phyloP scores from a whole-genome alignment of 2,329 filamentous ascomycete species.

The Chaetomium olivaceum region DNA sequence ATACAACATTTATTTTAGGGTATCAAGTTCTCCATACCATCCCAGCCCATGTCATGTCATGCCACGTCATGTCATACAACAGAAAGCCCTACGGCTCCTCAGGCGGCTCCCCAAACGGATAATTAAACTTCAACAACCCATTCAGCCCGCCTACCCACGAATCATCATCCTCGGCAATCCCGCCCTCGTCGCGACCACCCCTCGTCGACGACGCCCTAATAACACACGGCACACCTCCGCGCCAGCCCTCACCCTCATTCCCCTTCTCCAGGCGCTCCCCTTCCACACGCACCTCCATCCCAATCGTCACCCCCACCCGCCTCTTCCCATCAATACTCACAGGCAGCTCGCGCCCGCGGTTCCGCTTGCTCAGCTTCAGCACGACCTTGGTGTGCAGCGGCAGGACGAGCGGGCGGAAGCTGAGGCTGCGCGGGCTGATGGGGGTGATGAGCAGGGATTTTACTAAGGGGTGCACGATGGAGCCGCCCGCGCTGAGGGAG shows the following conservation, averaged over 20 bases:
- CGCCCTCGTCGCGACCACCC: constrained; percentile 42
- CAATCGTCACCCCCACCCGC: constrained; percentile 66
- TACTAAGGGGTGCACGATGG: constrained; percentile 91
- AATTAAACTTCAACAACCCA: constrained; percentile 92
- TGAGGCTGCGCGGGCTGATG: constrained; percentile 88
- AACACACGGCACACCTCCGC: constrained; percentile 87
- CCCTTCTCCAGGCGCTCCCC: constrained; percentile 72
- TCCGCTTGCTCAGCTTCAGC: constrained; percentile 77
- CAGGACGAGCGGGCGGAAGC: constrained; percentile 86
- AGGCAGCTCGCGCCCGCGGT: constrained; percentile 73
- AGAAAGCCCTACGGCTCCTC: constrained; percentile 21
- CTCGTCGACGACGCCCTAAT: constrained; percentile 62
- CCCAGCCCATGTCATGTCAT: background rate
- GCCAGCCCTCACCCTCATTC: constrained; percentile 47
- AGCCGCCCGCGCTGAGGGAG: constrained; percentile 86
- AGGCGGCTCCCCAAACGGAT: constrained; percentile 77
- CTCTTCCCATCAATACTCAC: constrained; percentile 78
- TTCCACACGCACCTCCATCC: constrained; percentile 84
- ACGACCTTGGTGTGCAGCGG: constrained; percentile 83
- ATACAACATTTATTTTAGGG: constrained; percentile 8
- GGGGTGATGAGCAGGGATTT: constrained; percentile 86
- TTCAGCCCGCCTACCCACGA: constrained; percentile 97
- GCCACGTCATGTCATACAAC: too few species aligned
- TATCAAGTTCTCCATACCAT: constrained; percentile 13
- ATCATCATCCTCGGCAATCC: constrained; percentile 67